phyloP scores from a whole-genome alignment of 2,329 filamentous ascomycete species.

The Fusarium continuum region DNA sequence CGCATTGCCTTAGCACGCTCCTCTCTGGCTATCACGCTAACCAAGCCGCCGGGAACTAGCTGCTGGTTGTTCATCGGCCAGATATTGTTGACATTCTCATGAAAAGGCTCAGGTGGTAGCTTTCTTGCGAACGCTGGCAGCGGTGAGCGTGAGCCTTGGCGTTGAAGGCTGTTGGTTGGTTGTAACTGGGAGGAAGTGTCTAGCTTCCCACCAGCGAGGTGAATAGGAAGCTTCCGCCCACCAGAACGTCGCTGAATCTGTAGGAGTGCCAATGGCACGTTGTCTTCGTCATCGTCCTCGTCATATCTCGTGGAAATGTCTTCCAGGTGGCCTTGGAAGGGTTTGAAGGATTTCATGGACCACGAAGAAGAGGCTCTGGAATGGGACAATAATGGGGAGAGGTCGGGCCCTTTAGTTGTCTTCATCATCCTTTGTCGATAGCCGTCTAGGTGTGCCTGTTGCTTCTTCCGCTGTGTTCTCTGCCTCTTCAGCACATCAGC shows the following conservation, averaged over 20 bases:
- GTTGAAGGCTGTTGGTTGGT: neutral
- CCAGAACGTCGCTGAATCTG: neutral
- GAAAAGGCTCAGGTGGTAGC: neutral
- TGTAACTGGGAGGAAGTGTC: neutral
- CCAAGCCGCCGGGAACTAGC: slow-evolving; percentile 14
- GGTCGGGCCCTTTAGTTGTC: slow-evolving; percentile 13
- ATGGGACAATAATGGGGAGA: neutral
- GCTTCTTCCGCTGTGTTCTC: slow-evolving; percentile 11
- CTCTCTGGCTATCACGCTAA: slow-evolving; percentile 26
- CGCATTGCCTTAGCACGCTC: slow-evolving; percentile 23
- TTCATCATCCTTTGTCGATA: slow-evolving; percentile 29
- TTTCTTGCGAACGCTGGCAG: slow-evolving; percentile 2
- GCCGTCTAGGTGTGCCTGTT: slow-evolving; percentile 14
- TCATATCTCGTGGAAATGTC: neutral
- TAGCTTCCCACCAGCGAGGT: neutral
- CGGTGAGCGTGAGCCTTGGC: neutral
- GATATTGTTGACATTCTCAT: accelerated
- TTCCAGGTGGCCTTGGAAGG: neutral
- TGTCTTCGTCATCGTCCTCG: neutral
- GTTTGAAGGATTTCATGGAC: slow-evolving; percentile 15
- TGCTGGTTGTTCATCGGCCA: slow-evolving; percentile 19
- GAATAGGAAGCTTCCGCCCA: neutral
- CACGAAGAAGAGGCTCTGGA: slow-evolving; percentile 1
- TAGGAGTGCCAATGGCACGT: slow-evolving; percentile 14
- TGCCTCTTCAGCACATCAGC: neutral